phyloP scores from a whole-genome alignment of 257 asterid species.

The Penstemon barbatus region DNA sequence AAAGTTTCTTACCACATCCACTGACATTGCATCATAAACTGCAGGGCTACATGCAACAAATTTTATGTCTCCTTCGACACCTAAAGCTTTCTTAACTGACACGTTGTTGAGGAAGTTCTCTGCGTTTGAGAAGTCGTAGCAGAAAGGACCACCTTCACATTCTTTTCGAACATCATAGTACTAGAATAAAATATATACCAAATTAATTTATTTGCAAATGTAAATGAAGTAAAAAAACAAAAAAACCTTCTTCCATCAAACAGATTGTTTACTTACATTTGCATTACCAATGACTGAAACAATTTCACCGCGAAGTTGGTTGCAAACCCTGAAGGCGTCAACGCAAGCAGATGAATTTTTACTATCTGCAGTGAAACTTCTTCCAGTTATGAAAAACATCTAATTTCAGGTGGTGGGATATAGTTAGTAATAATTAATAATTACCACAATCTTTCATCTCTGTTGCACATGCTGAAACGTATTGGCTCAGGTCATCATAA shows the following conservation, averaged over 20 bases:
- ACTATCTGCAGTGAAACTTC: background rate
- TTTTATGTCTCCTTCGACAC: slow-evolving; percentile 28
- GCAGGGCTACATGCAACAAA: slow-evolving; percentile 47
- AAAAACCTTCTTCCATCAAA: background rate
- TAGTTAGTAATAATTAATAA: background rate
- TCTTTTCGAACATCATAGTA: slow-evolving; percentile 41
- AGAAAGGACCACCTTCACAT: slow-evolving; percentile 37
- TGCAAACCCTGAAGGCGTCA: slow-evolving; percentile 6
- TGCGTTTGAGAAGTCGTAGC: slow-evolving; percentile 45
- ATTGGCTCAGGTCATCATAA: slow-evolving; percentile 21
- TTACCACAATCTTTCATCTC: slow-evolving; percentile 40
- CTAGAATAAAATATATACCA: slow-evolving; percentile 20
- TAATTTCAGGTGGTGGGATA: background rate
- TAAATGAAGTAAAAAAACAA: background rate
- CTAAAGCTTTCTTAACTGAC: slow-evolving; percentile 34
- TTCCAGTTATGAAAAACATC: background rate
- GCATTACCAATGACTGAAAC: slow-evolving; percentile 14
- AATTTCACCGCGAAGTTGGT: slow-evolving; percentile 23
- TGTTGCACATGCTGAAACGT: slow-evolving; percentile 27
- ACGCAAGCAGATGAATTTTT: background rate
- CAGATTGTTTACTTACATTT: slow-evolving; percentile 37
- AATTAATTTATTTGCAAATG: background rate
- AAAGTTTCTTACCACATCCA: slow-evolving; percentile 48
- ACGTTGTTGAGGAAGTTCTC: slow-evolving; percentile 31
- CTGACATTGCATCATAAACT: slow-evolving; percentile 39